Evolutionary conservation across 1,284 basidiomycete species (phyloP).

Genomic region (Golubevia sp.): DNA sequence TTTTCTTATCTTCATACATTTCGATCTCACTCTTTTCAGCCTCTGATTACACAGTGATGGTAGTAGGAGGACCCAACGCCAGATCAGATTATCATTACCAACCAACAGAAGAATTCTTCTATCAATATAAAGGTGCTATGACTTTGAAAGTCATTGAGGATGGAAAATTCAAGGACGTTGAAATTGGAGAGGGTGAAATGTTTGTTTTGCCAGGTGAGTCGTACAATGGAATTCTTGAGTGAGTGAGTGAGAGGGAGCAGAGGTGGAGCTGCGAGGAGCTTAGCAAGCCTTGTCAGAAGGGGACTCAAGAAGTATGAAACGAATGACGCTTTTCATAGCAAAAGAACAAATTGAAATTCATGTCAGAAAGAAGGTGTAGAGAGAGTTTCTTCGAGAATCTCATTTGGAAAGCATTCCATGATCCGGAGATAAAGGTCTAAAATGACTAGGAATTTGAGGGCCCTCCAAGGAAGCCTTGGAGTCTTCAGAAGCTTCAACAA

Average conservation of each 20-base stretch:
- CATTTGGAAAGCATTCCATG: too few species aligned
- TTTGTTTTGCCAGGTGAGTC: slow-evolving; percentile 86
- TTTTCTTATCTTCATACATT: too few species aligned
- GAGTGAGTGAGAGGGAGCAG: too few species aligned
- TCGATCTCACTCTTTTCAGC: slow-evolving; percentile 30
- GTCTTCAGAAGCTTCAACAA: too few species aligned
- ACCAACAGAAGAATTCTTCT: slow-evolving; percentile 58
- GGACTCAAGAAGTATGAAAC: background rate
- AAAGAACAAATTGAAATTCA: too few species aligned
- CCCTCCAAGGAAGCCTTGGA: too few species aligned
- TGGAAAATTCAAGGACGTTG: slow-evolving; percentile 82
- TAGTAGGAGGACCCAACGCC: slow-evolving; percentile 55
- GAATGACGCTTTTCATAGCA: too few species aligned
- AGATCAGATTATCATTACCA: slow-evolving; percentile 54
- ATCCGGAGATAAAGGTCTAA: too few species aligned
- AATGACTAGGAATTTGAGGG: too few species aligned
- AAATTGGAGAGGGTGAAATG: slow-evolving; percentile 93
- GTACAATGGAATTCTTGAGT: background rate
- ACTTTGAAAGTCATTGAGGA: slow-evolving; percentile 83
- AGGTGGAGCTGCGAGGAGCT: too few species aligned
- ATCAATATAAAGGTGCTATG: slow-evolving; percentile 69
- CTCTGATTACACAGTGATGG: slow-evolving; percentile 56
- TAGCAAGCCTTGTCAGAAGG: background rate
- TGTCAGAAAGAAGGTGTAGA: too few species aligned
- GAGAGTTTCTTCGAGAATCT: too few species aligned